Evolutionary conservation across 2,329 filamentous ascomycete species (phyloP).

Genomic region (Aspergillus sp.): DNA sequence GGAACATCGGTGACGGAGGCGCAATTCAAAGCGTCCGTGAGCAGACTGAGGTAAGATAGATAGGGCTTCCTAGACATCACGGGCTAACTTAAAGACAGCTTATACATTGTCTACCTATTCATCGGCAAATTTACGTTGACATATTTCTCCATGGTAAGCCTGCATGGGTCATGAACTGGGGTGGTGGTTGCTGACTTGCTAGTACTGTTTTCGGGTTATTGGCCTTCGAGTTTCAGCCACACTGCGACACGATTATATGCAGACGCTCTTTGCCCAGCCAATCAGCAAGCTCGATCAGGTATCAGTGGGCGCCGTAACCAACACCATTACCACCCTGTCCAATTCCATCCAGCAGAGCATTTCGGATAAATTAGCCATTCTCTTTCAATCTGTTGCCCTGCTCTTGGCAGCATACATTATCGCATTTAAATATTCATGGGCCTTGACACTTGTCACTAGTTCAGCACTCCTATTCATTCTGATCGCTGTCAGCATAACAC

Average conservation of each 20-base stretch:
- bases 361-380: constrained; percentile 53
- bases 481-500: constrained; percentile 32
- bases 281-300: constrained; percentile 54
- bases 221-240: constrained; percentile 55
- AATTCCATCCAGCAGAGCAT: constrained; percentile 58
- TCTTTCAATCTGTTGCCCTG: constrained; percentile 47
- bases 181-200: background rate
- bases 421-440: constrained; percentile 56
- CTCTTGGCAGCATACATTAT: constrained; percentile 52
- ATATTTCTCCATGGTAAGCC: constrained; percentile 56
- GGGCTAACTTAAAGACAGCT: constrained; percentile 31
- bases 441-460: constrained; percentile 55
- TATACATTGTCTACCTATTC: constrained; percentile 63
- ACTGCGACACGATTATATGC: constrained; percentile 53
- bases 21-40: constrained; percentile 54
- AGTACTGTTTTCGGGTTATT: constrained; percentile 52
- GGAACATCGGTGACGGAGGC: constrained; percentile 45
- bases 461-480: constrained; percentile 49
- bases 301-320: constrained; percentile 53
- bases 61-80: no score
- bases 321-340: constrained; percentile 55
- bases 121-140: constrained; percentile 56
- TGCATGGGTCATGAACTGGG: background rate
- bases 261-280: constrained; percentile 53
- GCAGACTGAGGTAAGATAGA: constrained; percentile 33